phyloP scores from a whole-genome alignment of 208 protist species.

The Trypanosoma cruzi region DNA sequence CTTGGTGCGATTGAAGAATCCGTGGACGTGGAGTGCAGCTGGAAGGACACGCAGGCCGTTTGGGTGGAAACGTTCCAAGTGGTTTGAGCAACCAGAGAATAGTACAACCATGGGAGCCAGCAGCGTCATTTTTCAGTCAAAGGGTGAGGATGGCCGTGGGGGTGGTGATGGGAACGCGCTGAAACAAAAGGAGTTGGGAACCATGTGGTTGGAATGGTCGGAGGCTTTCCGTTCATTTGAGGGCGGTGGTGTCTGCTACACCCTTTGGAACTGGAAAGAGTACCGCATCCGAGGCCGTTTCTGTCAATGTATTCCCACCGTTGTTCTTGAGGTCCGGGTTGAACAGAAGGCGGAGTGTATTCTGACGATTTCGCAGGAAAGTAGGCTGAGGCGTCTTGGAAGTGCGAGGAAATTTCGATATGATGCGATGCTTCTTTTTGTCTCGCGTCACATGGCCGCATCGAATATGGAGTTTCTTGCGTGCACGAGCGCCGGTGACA shows the following conservation, averaged over 20 bases:
- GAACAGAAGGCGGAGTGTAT: constrained; percentile 35
- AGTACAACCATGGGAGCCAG: constrained; percentile 14
- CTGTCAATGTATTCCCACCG: constrained; percentile 25
- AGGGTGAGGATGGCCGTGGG: background rate
- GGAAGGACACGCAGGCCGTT: no score
- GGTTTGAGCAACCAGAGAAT: constrained; percentile 54
- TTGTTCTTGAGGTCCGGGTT: constrained; percentile 49
- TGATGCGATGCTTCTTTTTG: constrained; percentile 30
- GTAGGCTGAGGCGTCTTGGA: constrained; percentile 22
- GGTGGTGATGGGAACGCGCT: background rate
- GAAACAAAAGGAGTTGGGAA: constrained; percentile 10
- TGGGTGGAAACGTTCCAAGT: constrained; percentile 54
- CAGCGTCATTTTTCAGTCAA: background rate
- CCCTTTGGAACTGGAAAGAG: constrained; percentile 30
- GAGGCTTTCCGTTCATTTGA: constrained; percentile 27
- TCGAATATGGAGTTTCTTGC: constrained; percentile 28
- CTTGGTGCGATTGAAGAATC: constrained; percentile 62
- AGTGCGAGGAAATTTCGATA: background rate
- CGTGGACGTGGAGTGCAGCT: constrained; percentile 66
- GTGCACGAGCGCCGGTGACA: constrained; percentile 39
- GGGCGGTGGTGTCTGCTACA: constrained; percentile 20
- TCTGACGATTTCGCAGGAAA: constrained; percentile 42
- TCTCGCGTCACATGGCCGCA: constrained; percentile 23
- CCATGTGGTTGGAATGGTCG: constrained; percentile 34
- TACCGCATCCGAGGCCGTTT: constrained; percentile 54